These are phyloP conservation scores for Lasiodiplodia gonubiensis DNA, from an alignment of 2,329 filamentous ascomycete genomes.

Conservation along the genomic window DNA sequence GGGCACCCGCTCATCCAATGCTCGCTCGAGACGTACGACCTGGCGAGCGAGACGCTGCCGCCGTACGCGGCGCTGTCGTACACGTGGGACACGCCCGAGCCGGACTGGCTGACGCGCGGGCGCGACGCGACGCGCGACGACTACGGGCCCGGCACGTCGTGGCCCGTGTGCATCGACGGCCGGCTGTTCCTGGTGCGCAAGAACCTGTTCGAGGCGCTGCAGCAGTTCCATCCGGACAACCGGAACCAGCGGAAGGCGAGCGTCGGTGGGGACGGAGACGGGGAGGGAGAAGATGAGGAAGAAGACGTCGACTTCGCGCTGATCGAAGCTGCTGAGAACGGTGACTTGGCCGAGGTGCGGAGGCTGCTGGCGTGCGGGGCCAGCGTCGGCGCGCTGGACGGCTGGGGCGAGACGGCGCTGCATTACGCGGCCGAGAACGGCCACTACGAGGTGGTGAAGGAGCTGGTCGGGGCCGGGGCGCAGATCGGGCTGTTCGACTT, in stretches of 20 bases:
- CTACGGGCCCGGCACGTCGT: neutral
- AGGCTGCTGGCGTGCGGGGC: neutral
- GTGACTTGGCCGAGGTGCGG: neutral
- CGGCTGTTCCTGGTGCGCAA: neutral
- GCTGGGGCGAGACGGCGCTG: slow-evolving; percentile 17
- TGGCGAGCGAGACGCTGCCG: neutral
- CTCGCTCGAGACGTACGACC: neutral
- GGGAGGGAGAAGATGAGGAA: neutral
- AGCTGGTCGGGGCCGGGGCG: slow-evolving; percentile 4
- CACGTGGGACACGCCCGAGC: slow-evolving; percentile 3
- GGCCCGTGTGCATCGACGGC: slow-evolving; percentile 2
- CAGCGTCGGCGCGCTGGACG: slow-evolving; percentile 4
- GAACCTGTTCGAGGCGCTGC: slow-evolving; percentile 22
- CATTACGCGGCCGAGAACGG: slow-evolving; percentile 17
- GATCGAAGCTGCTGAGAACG: neutral
- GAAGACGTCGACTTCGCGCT: slow-evolving; percentile 6
- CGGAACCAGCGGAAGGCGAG: neutral
- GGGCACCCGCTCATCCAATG: slow-evolving; percentile 6
- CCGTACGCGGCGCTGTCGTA: slow-evolving; percentile 7
- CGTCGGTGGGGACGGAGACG: too few relatives aligned
- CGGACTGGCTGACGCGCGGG: neutral
- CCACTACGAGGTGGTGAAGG: neutral
- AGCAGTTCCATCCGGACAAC: slow-evolving; percentile 3
- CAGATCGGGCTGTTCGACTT: neutral
- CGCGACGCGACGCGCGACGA: neutral